phyloP scores from a whole-genome alignment of 345 rosid genomes.

The Gossypium longicalyx region DNA sequence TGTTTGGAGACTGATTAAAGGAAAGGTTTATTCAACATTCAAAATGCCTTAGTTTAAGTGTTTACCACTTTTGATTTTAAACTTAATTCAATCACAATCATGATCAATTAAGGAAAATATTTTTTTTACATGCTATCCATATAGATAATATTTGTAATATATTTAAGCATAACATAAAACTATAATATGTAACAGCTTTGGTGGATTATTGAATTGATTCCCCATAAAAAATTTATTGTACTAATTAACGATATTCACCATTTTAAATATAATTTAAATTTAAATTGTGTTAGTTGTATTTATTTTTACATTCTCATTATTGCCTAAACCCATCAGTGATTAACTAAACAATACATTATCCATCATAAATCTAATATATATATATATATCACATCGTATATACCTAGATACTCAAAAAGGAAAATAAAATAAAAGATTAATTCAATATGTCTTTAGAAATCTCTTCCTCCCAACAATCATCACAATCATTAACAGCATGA shows the following conservation, averaged over 20 bases:
- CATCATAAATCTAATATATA: neutral
- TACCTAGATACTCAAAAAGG: neutral
- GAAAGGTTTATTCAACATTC: neutral
- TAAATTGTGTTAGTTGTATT: rapidly evolving
- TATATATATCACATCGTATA: neutral
- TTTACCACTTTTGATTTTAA: too few relatives aligned
- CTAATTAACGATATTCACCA: too few relatives aligned
- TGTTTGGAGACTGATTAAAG: neutral
- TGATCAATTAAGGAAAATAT: too few relatives aligned
- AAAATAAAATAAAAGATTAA: too few relatives aligned
- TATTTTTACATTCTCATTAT: neutral
- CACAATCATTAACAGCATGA: neutral
- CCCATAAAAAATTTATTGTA: too few relatives aligned
- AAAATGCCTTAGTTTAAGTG: neutral
- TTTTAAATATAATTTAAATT: rapidly evolving
- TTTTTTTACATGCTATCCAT: too few relatives aligned
- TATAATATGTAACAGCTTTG: too few relatives aligned
- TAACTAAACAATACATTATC: neutral
- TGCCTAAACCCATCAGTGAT: neutral
- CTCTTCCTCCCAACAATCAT: neutral
- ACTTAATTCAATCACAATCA: too few relatives aligned
- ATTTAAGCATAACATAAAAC: too few relatives aligned
- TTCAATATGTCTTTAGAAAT: neutral
- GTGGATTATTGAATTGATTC: neutral
- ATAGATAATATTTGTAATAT: too few relatives aligned